These are phyloP conservation scores for Phytophthora pini DNA, from an alignment of 352 stramenopile species.

Conservation along the genomic window DNA sequence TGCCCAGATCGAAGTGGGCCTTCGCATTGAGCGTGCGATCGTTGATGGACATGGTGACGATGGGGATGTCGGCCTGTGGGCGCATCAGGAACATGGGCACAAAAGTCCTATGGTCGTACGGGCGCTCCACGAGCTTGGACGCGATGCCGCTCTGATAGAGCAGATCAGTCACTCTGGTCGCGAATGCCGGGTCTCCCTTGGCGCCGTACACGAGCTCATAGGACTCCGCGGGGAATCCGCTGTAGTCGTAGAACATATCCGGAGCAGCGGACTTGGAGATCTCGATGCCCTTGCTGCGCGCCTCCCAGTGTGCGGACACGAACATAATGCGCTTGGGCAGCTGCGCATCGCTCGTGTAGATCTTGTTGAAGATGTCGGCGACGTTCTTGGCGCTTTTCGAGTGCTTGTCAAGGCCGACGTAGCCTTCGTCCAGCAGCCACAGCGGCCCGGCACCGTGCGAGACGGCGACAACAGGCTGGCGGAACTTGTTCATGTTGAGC, in stretches of 20 bases:
- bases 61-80: neutral
- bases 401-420: neutral
- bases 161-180: neutral
- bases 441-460: neutral
- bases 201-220: neutral
- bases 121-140: neutral
- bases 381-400: neutral
- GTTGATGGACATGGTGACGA: neutral
- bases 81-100: neutral
- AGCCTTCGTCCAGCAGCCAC: neutral
- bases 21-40: neutral
- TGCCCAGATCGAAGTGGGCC: slow-evolving; percentile 57
- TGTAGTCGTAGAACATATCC: neutral
- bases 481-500: neutral
- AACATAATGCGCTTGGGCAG: neutral
- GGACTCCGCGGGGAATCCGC: neutral
- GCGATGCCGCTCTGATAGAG: neutral
- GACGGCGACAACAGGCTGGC: neutral
- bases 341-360: neutral
- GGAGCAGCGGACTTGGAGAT: neutral
- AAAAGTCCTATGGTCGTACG: neutral
- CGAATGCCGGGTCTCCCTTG: neutral
- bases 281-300: neutral
- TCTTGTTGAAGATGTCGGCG: neutral
- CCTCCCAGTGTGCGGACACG: neutral